Base-by-base conservation (phyloP, 805 yeast species). In the Candida arabinofermentans region DNA sequence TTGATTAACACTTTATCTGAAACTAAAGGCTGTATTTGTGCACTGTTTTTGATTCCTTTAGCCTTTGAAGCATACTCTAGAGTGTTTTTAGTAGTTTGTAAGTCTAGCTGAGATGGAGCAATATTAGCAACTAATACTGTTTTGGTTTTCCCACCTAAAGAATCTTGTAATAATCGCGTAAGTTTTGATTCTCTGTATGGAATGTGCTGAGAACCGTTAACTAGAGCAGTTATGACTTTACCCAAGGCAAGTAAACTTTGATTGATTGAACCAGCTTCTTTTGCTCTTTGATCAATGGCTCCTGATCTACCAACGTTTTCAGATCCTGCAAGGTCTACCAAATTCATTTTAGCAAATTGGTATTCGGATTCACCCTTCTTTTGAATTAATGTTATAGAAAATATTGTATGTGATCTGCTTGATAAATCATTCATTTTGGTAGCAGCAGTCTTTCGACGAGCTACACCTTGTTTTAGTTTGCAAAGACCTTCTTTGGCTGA, bases 261-360 rank as follows among this genome's bases (percentile, higher is more conserved):
- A 62, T 91, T 91, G 38, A 90, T 90, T 16, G 87, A 79, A 0
- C 96, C 97, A 0, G 97, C 96, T 58, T 91, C 99, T 50, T 88
- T 81, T 0, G 96, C 96, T 34, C 96, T 72, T 57, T 79, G 83
- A 50, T 85, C 81, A 19, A 78, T 71, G 0, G 97, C 96, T 3
- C 99, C 99, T 0, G 96, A 86, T 53, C 88, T 70, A 48, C 71
- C 76, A 40, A 91, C 83, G 58, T 90, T 90, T 60, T 91, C 99
- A 5, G 96, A 86, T 0, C 99, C 98, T 0, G 98, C 99, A 49
- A 91, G 70, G 66, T 91, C 98, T 5, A 91, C 98, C 18, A 89
- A 66, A 57, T 89, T 87, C 60, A 64, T 51, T 41, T 65, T 65
- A 6, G 68, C 58, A 34, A 49, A 50, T 14, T 57, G 55, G 36